Percentiles rank a stretch among this genome's conserved stretches.
Evolutionary conservation across 2,329 filamentous ascomycete genomes (phyloP).

Genomic region (Epichloe uncinata): DNA sequence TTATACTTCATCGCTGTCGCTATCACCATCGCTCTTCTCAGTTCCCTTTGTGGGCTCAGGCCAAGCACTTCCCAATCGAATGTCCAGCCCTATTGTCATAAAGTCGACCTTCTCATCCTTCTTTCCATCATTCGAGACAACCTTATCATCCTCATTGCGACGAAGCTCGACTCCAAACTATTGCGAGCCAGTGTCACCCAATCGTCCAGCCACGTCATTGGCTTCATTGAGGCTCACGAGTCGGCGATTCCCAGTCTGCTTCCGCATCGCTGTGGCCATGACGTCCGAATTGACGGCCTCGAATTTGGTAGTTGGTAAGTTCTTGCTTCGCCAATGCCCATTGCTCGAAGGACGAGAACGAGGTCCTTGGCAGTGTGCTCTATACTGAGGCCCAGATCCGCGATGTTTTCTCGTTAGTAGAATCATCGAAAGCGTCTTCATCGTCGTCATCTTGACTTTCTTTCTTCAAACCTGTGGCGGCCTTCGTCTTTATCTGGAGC

Average conservation of each 20-base stretch:
- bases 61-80: slow-evolving; percentile 11
- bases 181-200: slow-evolving; percentile 31
- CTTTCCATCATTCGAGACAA: slow-evolving; percentile 11
- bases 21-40: slow-evolving; percentile 5
- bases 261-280: slow-evolving; percentile 18
- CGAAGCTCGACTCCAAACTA: slow-evolving; percentile 23
- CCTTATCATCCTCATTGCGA: slow-evolving; percentile 13
- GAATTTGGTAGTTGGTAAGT: slow-evolving; percentile 4
- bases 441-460: slow-evolving; percentile 25
- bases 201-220: slow-evolving; percentile 42
- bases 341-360: slow-evolving; percentile 13
- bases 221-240: slow-evolving; percentile 43
- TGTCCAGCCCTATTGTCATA: slow-evolving; percentile 12
- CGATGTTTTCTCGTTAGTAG: slow-evolving; percentile 19
- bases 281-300: slow-evolving; percentile 21
- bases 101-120: slow-evolving; percentile 17
- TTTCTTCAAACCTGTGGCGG: slow-evolving; percentile 32
- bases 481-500: slow-evolving; percentile 38
- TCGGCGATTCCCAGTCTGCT: slow-evolving; percentile 26
- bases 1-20: background rate
- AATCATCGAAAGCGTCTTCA: slow-evolving; percentile 20
- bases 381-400: slow-evolving; percentile 15
- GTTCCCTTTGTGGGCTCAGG: slow-evolving; percentile 7
- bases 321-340: slow-evolving; percentile 13
- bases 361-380: slow-evolving; percentile 15